These are phyloP conservation scores for Gentiana dahurica DNA, from an alignment of 257 asterid species.

Conservation along the genomic window DNA sequence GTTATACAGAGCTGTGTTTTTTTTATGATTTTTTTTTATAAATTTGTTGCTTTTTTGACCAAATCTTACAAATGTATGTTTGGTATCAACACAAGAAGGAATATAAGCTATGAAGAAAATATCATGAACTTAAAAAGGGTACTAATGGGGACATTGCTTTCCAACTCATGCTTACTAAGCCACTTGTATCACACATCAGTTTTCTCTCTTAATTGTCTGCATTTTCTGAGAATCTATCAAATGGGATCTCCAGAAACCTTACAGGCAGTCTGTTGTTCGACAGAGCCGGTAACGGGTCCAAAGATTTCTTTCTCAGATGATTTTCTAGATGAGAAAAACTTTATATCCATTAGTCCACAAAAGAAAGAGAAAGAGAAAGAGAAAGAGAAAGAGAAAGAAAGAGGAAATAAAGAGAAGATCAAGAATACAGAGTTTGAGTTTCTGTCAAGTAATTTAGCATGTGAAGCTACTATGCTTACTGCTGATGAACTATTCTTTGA, in stretches of 20 bases:
- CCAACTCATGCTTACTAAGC: conserved; percentile 9
- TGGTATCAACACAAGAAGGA: too few species aligned
- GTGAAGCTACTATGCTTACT: conserved; percentile 33
- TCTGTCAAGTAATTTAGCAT: conserved; percentile 29
- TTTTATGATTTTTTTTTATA: too few species aligned
- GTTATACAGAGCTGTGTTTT: too few species aligned
- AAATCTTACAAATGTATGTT: too few species aligned
- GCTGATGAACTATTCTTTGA: conserved; percentile 70
- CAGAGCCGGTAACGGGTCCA: conserved; percentile 33
- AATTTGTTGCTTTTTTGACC: too few species aligned
- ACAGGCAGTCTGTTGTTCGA: conserved; percentile 13
- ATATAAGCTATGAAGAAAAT: too few species aligned
- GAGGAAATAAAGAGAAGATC: conserved; percentile 14
- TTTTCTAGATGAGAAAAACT: conserved; percentile 58
- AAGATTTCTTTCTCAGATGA: conserved; percentile 82
- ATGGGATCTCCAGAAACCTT: conserved; percentile 46
- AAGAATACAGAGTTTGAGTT: conserved; percentile 57
- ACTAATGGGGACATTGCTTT: too few species aligned
- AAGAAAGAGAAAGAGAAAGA: conserved; percentile 26
- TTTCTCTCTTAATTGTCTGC: conserved; percentile 5
- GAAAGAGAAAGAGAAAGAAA: conserved; percentile 21
- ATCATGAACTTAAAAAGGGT: too few species aligned
- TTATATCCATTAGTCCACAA: conserved; percentile 61
- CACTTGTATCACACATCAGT: conserved; percentile 2
- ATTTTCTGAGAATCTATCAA: neutral